Percentiles rank a stretch among this genome's conserved stretches.
Conservation (phyloP, 2,329 filamentous ascomycete genomes). For the Colletotrichum horii region DNA sequence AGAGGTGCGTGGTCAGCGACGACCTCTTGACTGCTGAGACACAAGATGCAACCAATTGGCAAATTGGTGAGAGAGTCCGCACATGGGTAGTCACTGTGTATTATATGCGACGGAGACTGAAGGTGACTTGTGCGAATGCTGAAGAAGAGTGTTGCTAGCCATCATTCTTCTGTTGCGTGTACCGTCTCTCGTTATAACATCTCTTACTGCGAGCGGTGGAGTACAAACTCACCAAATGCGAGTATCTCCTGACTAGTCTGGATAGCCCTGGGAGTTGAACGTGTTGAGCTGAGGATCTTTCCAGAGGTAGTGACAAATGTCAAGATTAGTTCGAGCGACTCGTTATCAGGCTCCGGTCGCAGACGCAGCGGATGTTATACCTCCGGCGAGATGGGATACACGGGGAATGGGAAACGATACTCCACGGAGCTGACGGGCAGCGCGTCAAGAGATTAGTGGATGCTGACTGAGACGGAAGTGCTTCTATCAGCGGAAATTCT, state of each 20-base stretch:
- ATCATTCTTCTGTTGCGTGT: neutral
- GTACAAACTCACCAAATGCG: neutral
- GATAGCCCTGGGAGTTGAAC: neutral
- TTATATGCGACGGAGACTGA: neutral
- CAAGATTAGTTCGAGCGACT: neutral
- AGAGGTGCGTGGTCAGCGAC: neutral
- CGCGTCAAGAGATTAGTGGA: accelerated
- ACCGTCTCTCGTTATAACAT: neutral
- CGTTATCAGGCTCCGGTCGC: accelerated
- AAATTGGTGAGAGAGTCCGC: accelerated
- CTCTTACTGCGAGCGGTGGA: neutral
- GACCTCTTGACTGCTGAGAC: accelerated
- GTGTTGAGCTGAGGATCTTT: neutral
- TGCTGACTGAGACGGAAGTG: neutral
- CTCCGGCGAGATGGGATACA: accelerated
- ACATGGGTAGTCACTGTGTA: neutral
- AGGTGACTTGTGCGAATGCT: accelerated
- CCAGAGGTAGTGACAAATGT: neutral
- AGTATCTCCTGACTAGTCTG: neutral
- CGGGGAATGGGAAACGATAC: accelerated
- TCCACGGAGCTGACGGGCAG: neutral
- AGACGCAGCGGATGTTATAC: neutral
- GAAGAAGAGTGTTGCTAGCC: neutral
- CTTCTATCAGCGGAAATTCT: accelerated
- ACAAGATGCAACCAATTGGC: too few species aligned